Conservation (phyloP, 129 eudicot species). For the Flaveria robusta region DNA sequence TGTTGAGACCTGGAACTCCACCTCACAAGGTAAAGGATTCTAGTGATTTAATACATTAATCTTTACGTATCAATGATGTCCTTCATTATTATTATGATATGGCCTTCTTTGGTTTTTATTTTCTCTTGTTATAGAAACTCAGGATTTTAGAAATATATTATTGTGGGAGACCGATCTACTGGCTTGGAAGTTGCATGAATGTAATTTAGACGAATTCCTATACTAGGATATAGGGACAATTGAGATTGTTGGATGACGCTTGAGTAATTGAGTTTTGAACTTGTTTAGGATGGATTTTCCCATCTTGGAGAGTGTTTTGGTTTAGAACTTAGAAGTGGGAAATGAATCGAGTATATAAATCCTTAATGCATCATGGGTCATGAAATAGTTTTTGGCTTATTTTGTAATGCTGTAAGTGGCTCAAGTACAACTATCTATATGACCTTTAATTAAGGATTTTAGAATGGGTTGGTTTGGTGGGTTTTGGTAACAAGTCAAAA, state of each 20-base stretch:
- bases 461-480: not conserved
- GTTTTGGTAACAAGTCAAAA: not conserved
- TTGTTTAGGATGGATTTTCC: not conserved
- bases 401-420: not conserved
- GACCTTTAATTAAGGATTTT: not conserved
- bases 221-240: not conserved
- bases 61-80: not conserved
- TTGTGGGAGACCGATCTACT: not conserved
- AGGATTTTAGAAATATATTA: not conserved
- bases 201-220: not conserved
- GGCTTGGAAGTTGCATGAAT: not conserved
- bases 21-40: constrained; percentile 52
- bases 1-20: constrained; percentile 70
- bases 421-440: not conserved
- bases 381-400: not conserved
- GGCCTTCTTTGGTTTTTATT: not conserved
- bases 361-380: not conserved
- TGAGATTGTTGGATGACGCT: not conserved
- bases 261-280: not conserved
- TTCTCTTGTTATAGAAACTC: not conserved
- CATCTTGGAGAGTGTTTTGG: not conserved
- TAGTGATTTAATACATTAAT: not conserved
- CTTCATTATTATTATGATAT: not conserved
- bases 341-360: not conserved
- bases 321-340: not conserved